Conservation (phyloP, 2,329 filamentous ascomycete genomes). For the Fusarium guadeloupense region DNA sequence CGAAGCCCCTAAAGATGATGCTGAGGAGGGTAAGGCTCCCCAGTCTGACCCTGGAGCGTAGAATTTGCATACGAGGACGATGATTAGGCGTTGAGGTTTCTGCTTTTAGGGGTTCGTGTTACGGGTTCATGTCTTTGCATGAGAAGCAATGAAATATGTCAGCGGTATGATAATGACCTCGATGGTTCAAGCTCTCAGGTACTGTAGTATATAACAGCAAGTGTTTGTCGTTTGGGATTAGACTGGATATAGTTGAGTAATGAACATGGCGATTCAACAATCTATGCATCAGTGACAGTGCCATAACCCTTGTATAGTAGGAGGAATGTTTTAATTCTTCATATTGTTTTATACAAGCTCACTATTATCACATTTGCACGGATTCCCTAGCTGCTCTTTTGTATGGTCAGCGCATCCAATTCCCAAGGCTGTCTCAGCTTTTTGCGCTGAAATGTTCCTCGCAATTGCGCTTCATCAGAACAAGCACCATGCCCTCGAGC, state of each 20-base stretch:
- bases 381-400: conserved; percentile 24
- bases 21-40: conserved; percentile 46
- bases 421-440: conserved; percentile 28
- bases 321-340: conserved; percentile 6
- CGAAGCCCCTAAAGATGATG: conserved; percentile 62
- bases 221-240: conserved; percentile 17
- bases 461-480: conserved; percentile 25
- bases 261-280: conserved; percentile 7
- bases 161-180: conserved; percentile 38
- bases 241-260: conserved; percentile 11
- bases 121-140: conserved; percentile 31
- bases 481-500: conserved; percentile 21
- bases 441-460: conserved; percentile 38
- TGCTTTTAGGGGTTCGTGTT: conserved; percentile 9
- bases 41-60: conserved; percentile 59
- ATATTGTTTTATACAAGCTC: conserved; percentile 36
- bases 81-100: conserved; percentile 21
- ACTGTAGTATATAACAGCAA: conserved; percentile 18
- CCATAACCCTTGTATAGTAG: too few relatives aligned
- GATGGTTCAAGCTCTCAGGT: conserved; percentile 22
- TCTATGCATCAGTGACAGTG: neutral
- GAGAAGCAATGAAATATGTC: conserved; percentile 30
- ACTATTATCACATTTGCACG: conserved; percentile 35
- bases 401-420: conserved; percentile 23
- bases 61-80: conserved; percentile 8